These are phyloP conservation scores for Scedosporium boydii DNA, from an alignment of 2,329 filamentous ascomycete genomes.

Conservation along the genomic window DNA sequence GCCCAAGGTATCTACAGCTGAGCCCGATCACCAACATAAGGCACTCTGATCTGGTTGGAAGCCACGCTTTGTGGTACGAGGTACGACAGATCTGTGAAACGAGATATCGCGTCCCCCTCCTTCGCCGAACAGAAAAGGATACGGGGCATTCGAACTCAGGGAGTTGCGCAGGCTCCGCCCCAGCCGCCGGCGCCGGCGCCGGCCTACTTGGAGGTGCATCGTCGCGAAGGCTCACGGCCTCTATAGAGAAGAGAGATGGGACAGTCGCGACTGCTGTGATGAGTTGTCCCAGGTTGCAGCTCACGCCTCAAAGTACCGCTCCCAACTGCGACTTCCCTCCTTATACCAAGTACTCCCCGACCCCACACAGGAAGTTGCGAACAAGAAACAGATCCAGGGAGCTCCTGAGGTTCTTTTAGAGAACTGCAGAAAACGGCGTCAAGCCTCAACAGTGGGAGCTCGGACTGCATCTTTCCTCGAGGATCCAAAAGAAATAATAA, in stretches of 20 bases:
- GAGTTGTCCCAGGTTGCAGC: not conserved
- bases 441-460: no score
- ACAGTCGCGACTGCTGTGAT: no score
- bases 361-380: not conserved
- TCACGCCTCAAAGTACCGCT: not conserved
- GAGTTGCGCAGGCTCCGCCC: not conserved
- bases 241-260: not conserved
- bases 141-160: not conserved
- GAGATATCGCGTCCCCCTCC: not conserved
- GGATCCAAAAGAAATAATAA: no score
- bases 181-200: not conserved
- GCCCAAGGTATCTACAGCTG: not conserved
- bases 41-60: not conserved
- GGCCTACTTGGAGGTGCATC: not conserved
- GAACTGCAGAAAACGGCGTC: no score
- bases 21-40: not conserved
- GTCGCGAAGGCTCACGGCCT: not conserved
- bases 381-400: not conserved
- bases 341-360: not conserved
- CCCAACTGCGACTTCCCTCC: not conserved
- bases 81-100: not conserved
- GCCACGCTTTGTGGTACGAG: not conserved
- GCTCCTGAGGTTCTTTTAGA: not conserved
- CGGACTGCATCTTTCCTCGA: no score
- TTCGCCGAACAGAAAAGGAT: not conserved